These are phyloP conservation scores for Selaginella moellendorffii DNA, from an alignment of 75 land plant species.

Conservation along the genomic window DNA sequence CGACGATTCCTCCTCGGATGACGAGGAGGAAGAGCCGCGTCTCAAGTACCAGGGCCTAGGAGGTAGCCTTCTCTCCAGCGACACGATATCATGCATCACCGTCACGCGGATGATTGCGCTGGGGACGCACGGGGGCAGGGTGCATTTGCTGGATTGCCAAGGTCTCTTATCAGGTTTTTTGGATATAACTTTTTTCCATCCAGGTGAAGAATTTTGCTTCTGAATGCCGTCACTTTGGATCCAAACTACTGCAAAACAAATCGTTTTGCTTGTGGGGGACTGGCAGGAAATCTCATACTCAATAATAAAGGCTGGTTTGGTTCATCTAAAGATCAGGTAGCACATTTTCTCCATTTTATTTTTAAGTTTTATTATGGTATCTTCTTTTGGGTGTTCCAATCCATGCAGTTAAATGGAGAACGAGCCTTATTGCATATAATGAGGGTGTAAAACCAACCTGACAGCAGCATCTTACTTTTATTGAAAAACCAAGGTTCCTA, in stretches of 20 bases:
- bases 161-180: conserved; percentile 6
- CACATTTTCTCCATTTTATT: background rate
- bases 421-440: conserved; percentile 91
- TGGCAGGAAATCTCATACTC: conserved; percentile 76
- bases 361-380: no score
- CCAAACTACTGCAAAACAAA: conserved; percentile 67
- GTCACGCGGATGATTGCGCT: conserved; percentile 66
- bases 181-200: background rate
- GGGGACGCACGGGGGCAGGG: conserved; percentile 54
- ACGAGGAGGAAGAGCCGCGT: conserved; percentile 85
- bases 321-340: conserved; percentile 64
- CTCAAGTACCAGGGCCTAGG: conserved; percentile 91
- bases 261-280: conserved; percentile 87
- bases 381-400: conserved; percentile 97
- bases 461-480: conserved; percentile 75
- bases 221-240: conserved; percentile 90
- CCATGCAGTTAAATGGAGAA: conserved; percentile 86
- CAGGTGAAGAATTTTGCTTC: conserved; percentile 81
- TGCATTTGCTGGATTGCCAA: conserved; percentile 52
- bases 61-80: conserved; percentile 59
- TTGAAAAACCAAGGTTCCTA: conserved; percentile 51
- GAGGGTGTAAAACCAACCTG: conserved; percentile 78
- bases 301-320: conserved; percentile 83
- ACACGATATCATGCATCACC: conserved; percentile 61
- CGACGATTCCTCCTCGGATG: conserved; percentile 43